Conservation (phyloP, 495 filamentous ascomycete genomes). For the Venustampulla echinocandica region DNA sequence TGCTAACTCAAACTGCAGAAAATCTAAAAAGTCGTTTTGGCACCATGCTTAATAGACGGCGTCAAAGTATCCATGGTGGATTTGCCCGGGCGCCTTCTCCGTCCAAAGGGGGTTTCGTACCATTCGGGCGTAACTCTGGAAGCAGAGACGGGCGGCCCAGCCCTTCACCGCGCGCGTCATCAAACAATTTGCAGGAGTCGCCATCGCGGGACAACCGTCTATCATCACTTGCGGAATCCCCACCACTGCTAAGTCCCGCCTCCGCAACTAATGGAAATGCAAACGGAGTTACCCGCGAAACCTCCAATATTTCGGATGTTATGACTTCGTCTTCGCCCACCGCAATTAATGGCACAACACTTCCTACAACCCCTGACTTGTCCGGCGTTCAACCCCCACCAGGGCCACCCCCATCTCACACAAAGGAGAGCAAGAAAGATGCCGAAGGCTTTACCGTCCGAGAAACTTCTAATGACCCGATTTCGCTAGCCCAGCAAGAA, state of each 20-base stretch:
- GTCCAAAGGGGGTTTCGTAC: constrained; percentile 30
- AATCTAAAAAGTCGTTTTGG: constrained; percentile 57
- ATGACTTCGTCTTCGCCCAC: constrained; percentile 8
- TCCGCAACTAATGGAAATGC: constrained; percentile 18
- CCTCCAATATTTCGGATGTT: constrained; percentile 13
- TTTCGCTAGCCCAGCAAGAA: constrained; percentile 73
- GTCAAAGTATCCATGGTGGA: constrained; percentile 48
- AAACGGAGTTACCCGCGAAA: constrained; percentile 13
- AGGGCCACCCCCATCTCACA: constrained; percentile 37
- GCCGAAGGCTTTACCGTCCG: constrained; percentile 64
- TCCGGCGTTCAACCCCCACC: constrained; percentile 35
- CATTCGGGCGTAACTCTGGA: constrained; percentile 36
- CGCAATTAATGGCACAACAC: constrained; percentile 13
- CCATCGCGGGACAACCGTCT: constrained; percentile 33
- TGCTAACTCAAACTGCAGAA: constrained; percentile 22
- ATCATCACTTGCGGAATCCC: constrained; percentile 42
- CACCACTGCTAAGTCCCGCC: constrained; percentile 23
- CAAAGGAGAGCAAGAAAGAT: constrained; percentile 36
- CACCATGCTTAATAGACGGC: constrained; percentile 66
- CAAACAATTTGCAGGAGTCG: constrained; percentile 45
- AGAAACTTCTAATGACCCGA: constrained; percentile 62
- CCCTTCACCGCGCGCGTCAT: constrained; percentile 43
- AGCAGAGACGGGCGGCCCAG: constrained; percentile 40
- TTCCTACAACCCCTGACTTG: constrained; percentile 13
- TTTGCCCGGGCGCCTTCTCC: constrained; percentile 34